Percentiles rank a stretch among this genome's conserved stretches.
phyloP scores from a whole-genome alignment of 495 filamentous ascomycete species.

The Lasiosphaeria hispida region DNA sequence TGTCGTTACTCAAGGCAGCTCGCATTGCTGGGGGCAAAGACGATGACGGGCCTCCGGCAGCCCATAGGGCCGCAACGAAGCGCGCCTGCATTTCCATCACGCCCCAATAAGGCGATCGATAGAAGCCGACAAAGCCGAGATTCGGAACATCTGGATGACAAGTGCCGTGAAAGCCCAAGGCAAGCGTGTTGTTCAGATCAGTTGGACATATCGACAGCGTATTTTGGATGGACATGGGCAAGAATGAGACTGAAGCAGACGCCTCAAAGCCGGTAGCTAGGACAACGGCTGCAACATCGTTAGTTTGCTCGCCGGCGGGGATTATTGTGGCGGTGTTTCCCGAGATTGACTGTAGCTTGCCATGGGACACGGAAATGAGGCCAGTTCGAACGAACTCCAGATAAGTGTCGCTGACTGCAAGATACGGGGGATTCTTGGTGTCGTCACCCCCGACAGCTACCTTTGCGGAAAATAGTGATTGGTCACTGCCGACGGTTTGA shows the following conservation, averaged over 20 bases:
- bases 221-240: conserved; percentile 54
- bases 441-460: conserved; percentile 35
- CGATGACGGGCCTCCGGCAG: conserved; percentile 22
- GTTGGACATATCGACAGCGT: conserved; percentile 53
- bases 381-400: conserved; percentile 66
- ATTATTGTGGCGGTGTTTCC: conserved; percentile 37
- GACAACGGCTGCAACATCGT: conserved; percentile 63
- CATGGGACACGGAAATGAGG: conserved; percentile 51
- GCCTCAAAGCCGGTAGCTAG: conserved; percentile 77
- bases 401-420: conserved; percentile 70
- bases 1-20: conserved; percentile 37
- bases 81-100: conserved; percentile 85
- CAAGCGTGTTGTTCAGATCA: conserved; percentile 61
- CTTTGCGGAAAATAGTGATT: conserved; percentile 50
- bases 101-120: conserved; percentile 83
- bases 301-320: conserved; percentile 38
- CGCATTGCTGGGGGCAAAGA: conserved; percentile 25
- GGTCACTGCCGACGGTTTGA: conserved; percentile 60
- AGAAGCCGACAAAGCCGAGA: conserved; percentile 81
- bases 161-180: conserved; percentile 65
- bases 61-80: conserved; percentile 53
- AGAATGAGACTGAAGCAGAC: conserved; percentile 55
- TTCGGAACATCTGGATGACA: conserved; percentile 58
- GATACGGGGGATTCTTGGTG: conserved; percentile 53
- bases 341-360: conserved; percentile 35